Evolutionary conservation across 2,329 filamentous ascomycete species (phyloP).

Genomic region (Aureobasidium uvarum): DNA sequence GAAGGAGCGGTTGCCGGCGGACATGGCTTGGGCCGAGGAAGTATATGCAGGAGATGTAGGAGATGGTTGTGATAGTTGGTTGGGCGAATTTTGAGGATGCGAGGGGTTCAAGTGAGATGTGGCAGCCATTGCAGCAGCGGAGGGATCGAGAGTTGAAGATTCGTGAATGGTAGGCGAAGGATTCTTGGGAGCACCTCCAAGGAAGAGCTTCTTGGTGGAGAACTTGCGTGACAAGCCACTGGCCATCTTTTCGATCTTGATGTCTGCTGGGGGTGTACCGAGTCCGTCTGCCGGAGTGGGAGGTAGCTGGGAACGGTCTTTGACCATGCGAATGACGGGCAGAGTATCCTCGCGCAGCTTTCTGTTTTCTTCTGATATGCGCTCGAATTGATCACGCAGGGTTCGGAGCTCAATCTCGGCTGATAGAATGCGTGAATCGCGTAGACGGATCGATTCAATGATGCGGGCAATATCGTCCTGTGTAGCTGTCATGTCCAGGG

Average conservation of each 20-base stretch:
- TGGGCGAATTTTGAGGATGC: conserved; percentile 47
- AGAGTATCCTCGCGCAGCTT: conserved; percentile 87
- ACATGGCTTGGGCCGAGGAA: conserved; percentile 33
- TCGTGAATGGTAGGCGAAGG: conserved; percentile 52
- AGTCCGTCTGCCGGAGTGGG: conserved; percentile 47
- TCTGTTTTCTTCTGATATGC: conserved; percentile 73
- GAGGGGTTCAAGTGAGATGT: conserved; percentile 52
- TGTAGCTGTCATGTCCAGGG: conserved; percentile 80
- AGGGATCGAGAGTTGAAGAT: conserved; percentile 48
- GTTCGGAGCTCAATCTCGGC: conserved; percentile 80
- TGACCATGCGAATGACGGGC: conserved; percentile 83
- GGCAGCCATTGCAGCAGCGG: conserved; percentile 52
- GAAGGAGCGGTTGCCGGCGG: conserved; percentile 35
- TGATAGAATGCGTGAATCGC: conserved; percentile 83
- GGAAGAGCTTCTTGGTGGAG: conserved; percentile 54
- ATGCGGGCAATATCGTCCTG: conserved; percentile 90
- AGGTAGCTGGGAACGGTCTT: conserved; percentile 86
- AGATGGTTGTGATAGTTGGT: conserved; percentile 44
- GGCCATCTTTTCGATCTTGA: conserved; percentile 27
- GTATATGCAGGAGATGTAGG: conserved; percentile 52
- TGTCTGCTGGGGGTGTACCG: conserved; percentile 29
- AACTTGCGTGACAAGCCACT: conserved; percentile 54
- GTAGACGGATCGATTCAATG: conserved; percentile 81
- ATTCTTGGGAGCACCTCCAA: conserved; percentile 50
- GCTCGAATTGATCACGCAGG: conserved; percentile 56